These are phyloP conservation scores for Chenopodium formosanum DNA, from an alignment of 148 eudicot species.

Conservation along the genomic window DNA sequence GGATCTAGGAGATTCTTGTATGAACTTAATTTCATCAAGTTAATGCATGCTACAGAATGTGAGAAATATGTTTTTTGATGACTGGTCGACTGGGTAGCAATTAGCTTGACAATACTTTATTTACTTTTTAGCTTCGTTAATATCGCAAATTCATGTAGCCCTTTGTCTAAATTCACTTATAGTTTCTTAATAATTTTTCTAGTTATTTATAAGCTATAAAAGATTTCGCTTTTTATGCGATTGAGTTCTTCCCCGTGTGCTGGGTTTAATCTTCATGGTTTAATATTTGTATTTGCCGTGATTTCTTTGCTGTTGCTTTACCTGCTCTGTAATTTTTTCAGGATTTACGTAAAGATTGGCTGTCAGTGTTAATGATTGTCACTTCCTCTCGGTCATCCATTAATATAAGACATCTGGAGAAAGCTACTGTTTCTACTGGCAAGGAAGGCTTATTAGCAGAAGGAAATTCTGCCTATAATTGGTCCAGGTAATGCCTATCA, in stretches of 20 bases:
- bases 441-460: constrained; percentile 95
- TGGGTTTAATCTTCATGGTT: neutral
- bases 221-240: neutral
- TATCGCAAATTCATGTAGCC: neutral
- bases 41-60: neutral
- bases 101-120: neutral
- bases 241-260: neutral
- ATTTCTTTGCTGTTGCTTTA: constrained; percentile 13
- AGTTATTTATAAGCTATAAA: neutral
- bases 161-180: neutral
- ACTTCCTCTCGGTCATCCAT: constrained; percentile 97
- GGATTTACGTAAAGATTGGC: constrained; percentile 98
- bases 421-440: constrained; percentile 98
- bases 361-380: constrained; percentile 85
- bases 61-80: neutral
- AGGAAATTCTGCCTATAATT: constrained; percentile 91
- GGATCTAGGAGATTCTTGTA: neutral
- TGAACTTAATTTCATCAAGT: neutral
- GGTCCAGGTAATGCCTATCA: constrained; percentile 75
- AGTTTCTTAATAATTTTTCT: too few relatives aligned
- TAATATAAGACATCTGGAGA: constrained; percentile 95
- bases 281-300: neutral
- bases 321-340: constrained; percentile 31
- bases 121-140: neutral
- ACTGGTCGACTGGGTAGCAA: neutral